Percentiles rank a stretch among this genome's conserved stretches.
Conservation (phyloP, 495 filamentous ascomycete species). For the Penicillium riverlandense region DNA sequence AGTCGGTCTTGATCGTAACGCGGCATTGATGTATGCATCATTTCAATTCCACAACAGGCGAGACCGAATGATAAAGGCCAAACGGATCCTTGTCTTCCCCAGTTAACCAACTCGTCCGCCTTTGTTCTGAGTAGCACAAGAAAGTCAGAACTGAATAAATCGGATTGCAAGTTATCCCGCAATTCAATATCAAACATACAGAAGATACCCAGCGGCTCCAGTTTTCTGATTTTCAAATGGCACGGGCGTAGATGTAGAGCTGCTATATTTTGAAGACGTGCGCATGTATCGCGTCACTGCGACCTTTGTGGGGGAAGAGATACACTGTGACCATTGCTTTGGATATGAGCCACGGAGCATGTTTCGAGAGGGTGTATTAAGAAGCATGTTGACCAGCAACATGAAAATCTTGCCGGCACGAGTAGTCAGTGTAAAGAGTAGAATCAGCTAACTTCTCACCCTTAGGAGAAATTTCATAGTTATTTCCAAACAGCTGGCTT, state of each 20-base stretch:
- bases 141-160: not conserved
- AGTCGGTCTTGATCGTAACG: conserved; percentile 95
- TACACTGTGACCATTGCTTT: not conserved
- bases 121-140: conserved; percentile 55
- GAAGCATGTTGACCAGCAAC: not conserved
- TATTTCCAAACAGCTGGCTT: not conserved
- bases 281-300: not conserved
- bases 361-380: not conserved
- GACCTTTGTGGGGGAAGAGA: not conserved
- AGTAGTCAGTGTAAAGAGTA: not conserved
- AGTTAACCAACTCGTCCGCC: conserved; percentile 86
- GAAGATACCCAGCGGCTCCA: conserved; percentile 3
- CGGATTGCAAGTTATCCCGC: too few species aligned
- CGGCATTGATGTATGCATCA: conserved; percentile 96
- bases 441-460: not conserved
- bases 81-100: conserved; percentile 88
- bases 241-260: not conserved
- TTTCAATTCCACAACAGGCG: conserved; percentile 93
- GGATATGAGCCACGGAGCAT: not conserved
- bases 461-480: not conserved
- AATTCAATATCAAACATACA: not conserved
- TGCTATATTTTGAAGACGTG: not conserved
- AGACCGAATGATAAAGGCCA: conserved; percentile 99
- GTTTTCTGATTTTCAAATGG: not conserved
- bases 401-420: too few species aligned